Conservation (phyloP, 192 early-diverging fungal species). For the Backusella luteola region DNA sequence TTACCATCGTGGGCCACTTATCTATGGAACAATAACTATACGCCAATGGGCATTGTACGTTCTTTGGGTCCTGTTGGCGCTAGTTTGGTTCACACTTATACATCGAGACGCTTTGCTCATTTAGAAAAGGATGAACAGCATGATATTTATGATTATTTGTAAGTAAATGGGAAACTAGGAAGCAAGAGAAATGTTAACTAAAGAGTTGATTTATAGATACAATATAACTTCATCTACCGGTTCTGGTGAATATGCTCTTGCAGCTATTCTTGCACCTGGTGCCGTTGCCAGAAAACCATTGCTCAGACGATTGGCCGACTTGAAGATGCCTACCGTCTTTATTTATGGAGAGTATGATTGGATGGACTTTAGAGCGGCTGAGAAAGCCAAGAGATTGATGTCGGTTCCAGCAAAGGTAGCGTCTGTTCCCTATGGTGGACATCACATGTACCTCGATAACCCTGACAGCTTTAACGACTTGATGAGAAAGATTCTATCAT, state of each 20-base stretch:
- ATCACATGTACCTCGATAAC: slow-evolving; percentile 89
- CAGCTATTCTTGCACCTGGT: slow-evolving; percentile 73
- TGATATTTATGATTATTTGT: slow-evolving; percentile 76
- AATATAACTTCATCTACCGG: slow-evolving; percentile 76
- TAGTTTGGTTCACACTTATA: slow-evolving; percentile 50
- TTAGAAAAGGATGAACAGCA: slow-evolving; percentile 64
- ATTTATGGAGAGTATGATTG: slow-evolving; percentile 65
- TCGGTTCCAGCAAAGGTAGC: slow-evolving; percentile 47
- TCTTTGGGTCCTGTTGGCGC: slow-evolving; percentile 77
- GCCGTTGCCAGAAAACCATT: slow-evolving; percentile 82
- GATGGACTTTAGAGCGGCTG: slow-evolving; percentile 83
- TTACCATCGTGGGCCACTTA: slow-evolving; percentile 15
- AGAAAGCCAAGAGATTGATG: slow-evolving; percentile 58
- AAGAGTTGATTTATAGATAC: slow-evolving; percentile 35
- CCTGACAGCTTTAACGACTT: slow-evolving; percentile 65
- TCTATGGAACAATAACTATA: slow-evolving; percentile 77
- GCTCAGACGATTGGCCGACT: slow-evolving; percentile 53
- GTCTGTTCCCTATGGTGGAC: slow-evolving; percentile 53
- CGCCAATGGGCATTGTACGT: slow-evolving; percentile 81
- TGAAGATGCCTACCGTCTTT: slow-evolving; percentile 76
- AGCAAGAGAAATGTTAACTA: not conserved
- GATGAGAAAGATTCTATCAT: not conserved
- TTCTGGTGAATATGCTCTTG: slow-evolving; percentile 81
- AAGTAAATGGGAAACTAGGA: slow-evolving; percentile 4
- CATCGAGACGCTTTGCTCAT: slow-evolving; percentile 60